Conservation (phyloP, 2,329 filamentous ascomycete genomes). For the Stachybotrys chlorohalonatus region DNA sequence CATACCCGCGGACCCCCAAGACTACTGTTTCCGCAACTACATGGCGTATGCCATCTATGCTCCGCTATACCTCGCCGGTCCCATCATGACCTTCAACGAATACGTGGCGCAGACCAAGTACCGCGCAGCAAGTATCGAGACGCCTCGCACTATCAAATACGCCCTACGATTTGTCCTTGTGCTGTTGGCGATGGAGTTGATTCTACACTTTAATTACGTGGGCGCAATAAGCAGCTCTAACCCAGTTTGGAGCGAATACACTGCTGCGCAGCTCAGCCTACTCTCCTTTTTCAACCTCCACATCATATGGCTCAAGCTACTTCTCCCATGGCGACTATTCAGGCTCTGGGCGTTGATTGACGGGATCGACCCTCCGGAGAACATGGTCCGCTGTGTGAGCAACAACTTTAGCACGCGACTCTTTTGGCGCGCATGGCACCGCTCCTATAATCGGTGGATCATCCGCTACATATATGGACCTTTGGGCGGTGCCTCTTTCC, state of each 20-base stretch:
- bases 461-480: constrained; percentile 92
- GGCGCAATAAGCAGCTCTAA: constrained; percentile 79
- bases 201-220: constrained; percentile 88
- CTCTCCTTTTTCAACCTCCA: constrained; percentile 94
- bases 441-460: constrained; percentile 89
- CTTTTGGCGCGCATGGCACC: constrained; percentile 97
- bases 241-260: constrained; percentile 75
- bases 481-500: constrained; percentile 61
- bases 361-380: constrained; percentile 90
- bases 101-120: constrained; percentile 83
- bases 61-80: constrained; percentile 84
- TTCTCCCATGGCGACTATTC: constrained; percentile 97
- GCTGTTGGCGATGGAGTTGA: constrained; percentile 80
- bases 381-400: constrained; percentile 94
- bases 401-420: constrained; percentile 86
- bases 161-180: constrained; percentile 72
- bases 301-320: constrained; percentile 94
- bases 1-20: constrained; percentile 59
- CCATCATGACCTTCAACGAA: constrained; percentile 96
- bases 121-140: constrained; percentile 60
- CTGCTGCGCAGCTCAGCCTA: constrained; percentile 78
- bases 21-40: constrained; percentile 80
- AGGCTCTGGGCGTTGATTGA: constrained; percentile 91
- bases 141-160: constrained; percentile 66
- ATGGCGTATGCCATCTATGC: constrained; percentile 85